Percentiles rank a stretch among this genome's conserved stretches.
These are phyloP conservation scores for Filobasidium uniguttulatum DNA, from an alignment of 1,284 basidiomycete species.

Conservation along the genomic window DNA sequence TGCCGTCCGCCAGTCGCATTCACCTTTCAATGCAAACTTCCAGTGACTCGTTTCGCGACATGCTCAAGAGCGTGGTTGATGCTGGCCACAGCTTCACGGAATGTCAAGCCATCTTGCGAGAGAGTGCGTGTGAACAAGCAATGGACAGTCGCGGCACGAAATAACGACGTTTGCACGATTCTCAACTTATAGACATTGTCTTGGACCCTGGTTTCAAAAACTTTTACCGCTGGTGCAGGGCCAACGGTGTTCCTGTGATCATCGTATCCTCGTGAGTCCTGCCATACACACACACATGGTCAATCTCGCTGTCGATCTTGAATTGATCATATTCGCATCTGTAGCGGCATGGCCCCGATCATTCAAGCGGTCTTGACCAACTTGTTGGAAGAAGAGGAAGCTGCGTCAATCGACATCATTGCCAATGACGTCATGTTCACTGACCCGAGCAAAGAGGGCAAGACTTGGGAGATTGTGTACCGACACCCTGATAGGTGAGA, in stretches of 20 bases:
- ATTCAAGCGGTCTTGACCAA: constrained; percentile 75
- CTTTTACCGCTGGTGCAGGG: constrained; percentile 69
- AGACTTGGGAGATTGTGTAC: constrained; percentile 67
- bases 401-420: constrained; percentile 69
- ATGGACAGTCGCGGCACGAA: background rate
- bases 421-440: constrained; percentile 63
- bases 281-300: background rate
- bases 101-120: constrained; percentile 53
- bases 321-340: no score
- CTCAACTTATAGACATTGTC: constrained; percentile 50
- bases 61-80: constrained; percentile 56
- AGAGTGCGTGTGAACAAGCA: constrained; percentile 43
- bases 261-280: constrained; percentile 66
- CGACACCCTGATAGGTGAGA: constrained; percentile 67
- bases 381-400: constrained; percentile 57
- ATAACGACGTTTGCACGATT: background rate
- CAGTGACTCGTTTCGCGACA: constrained; percentile 64
- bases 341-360: constrained; percentile 76
- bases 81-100: constrained; percentile 58
- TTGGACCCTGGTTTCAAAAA: constrained; percentile 76
- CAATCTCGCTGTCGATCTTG: background rate
- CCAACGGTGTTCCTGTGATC: constrained; percentile 64
- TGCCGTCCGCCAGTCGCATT: background rate
- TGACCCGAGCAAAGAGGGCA: constrained; percentile 45
- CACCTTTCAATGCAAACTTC: background rate